Evolutionary conservation across 345 rosid species (phyloP).

Genomic region (Rhodamnia rubescens): DNA sequence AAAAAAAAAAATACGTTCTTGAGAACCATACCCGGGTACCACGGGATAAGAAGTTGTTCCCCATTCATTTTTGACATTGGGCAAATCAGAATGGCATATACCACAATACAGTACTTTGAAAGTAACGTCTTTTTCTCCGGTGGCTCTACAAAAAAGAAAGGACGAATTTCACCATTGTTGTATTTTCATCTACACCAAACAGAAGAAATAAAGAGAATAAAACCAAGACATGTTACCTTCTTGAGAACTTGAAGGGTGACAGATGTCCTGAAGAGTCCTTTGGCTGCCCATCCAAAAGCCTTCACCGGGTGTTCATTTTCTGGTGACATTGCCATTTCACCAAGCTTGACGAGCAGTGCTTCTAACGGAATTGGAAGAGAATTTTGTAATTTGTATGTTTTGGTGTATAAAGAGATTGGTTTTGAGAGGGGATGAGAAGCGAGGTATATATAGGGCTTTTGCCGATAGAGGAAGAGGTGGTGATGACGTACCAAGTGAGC

Average conservation of each 20-base stretch:
- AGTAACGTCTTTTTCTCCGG: slow-evolving; percentile 17
- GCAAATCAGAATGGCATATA: slow-evolving; percentile 31
- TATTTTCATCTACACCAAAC: background rate
- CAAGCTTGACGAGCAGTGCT: background rate
- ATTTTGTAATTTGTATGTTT: background rate
- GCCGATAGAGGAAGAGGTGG: background rate
- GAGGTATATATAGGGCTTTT: background rate
- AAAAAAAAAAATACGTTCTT: too few species aligned
- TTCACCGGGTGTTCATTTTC: slow-evolving; percentile 13
- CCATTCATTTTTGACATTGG: slow-evolving; percentile 20
- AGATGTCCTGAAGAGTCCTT: slow-evolving; percentile 21
- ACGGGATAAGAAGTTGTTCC: slow-evolving; percentile 14
- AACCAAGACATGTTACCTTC: slow-evolving; percentile 7
- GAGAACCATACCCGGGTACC: slow-evolving; percentile 25
- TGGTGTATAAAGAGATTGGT: background rate
- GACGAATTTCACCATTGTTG: background rate
- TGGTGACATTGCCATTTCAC: slow-evolving; percentile 6
- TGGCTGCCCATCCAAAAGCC: slow-evolving; percentile 28
- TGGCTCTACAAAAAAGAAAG: slow-evolving; percentile 5
- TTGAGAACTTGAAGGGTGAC: slow-evolving; percentile 29
- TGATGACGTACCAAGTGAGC: background rate
- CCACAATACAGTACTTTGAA: slow-evolving; percentile 28
- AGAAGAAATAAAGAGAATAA: background rate
- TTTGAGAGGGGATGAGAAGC: background rate
- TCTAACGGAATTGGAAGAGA: background rate